These are phyloP conservation scores for Monilinia laxa DNA, from an alignment of 2,329 filamentous ascomycete species.

Conservation along the genomic window DNA sequence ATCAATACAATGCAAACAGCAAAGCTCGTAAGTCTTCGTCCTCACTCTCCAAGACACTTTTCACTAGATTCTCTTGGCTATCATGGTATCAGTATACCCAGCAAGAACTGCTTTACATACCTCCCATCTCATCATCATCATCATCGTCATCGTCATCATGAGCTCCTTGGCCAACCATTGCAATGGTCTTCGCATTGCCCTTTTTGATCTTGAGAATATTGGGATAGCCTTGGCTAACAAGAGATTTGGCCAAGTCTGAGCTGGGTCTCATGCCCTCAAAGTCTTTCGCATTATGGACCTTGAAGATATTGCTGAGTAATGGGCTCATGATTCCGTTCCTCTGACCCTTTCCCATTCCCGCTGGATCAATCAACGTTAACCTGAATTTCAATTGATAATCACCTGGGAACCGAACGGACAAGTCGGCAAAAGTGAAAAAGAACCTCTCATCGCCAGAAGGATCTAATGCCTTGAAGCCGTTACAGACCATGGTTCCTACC, in stretches of 20 bases:
- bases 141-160: slow-evolving; percentile 35
- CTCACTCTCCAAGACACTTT: not conserved
- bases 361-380: slow-evolving; percentile 63
- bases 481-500: slow-evolving; percentile 77
- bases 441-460: slow-evolving; percentile 71
- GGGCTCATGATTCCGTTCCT: slow-evolving; percentile 52
- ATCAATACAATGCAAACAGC: slow-evolving; percentile 3
- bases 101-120: slow-evolving; percentile 14
- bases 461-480: slow-evolving; percentile 73
- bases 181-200: slow-evolving; percentile 63
- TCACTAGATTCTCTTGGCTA: not conserved
- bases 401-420: slow-evolving; percentile 76
- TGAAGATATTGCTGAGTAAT: slow-evolving; percentile 63
- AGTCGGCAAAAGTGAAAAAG: slow-evolving; percentile 83
- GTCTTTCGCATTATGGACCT: slow-evolving; percentile 80
- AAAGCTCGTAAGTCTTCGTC: not conserved
- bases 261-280: slow-evolving; percentile 83
- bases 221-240: slow-evolving; percentile 73
- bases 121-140: slow-evolving; percentile 32
- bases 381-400: slow-evolving; percentile 73
- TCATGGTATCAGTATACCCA: not conserved
- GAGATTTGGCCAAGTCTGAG: slow-evolving; percentile 67
- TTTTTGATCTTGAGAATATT: slow-evolving; percentile 80
- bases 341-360: slow-evolving; percentile 36
- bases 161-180: slow-evolving; percentile 39